Evolutionary conservation across 2,329 filamentous ascomycete species (phyloP).

Genomic region (Pseudocercospora crystallina): DNA sequence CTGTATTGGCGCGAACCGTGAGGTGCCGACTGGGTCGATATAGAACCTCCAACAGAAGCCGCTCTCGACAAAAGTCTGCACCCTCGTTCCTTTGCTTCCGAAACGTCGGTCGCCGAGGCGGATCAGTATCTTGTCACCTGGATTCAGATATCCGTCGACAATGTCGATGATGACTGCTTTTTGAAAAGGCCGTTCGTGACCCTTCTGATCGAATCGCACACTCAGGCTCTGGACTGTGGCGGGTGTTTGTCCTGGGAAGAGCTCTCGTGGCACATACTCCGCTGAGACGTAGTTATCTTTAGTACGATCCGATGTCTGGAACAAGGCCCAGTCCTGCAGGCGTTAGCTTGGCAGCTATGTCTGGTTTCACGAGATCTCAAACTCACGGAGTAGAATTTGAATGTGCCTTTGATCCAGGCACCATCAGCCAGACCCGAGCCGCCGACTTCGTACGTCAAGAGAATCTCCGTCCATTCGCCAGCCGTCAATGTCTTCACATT

Average conservation of each 20-base stretch:
- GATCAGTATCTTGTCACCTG: conserved; percentile 37
- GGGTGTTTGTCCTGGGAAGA: conserved; percentile 31
- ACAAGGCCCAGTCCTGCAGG: conserved; percentile 3
- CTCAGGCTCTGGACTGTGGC: conserved; percentile 37
- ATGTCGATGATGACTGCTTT: conserved; percentile 40
- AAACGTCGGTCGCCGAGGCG: conserved; percentile 37
- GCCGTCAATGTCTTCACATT: not conserved
- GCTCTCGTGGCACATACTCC: conserved; percentile 30
- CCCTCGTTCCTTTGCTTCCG: conserved; percentile 35
- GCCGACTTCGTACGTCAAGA: not conserved
- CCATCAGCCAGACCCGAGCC: conserved; percentile 5
- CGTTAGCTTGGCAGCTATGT: not conserved
- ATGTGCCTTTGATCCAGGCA: conserved; percentile 8
- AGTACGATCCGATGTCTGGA: conserved; percentile 4
- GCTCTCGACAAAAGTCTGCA: conserved; percentile 40
- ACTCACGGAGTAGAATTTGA: conserved; percentile 8
- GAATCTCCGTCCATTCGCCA: conserved; percentile 13
- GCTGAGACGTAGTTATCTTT: conserved; percentile 31
- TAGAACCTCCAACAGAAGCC: conserved; percentile 39
- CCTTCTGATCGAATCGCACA: conserved; percentile 42
- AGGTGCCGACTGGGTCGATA: conserved; percentile 40
- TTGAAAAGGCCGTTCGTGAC: conserved; percentile 41
- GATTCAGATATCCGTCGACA: conserved; percentile 40
- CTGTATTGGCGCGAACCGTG: conserved; percentile 25
- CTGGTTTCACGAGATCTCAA: not conserved